These are phyloP conservation scores for Colletotrichum salicis DNA, from an alignment of 2,329 filamentous ascomycete species.

Conservation along the genomic window DNA sequence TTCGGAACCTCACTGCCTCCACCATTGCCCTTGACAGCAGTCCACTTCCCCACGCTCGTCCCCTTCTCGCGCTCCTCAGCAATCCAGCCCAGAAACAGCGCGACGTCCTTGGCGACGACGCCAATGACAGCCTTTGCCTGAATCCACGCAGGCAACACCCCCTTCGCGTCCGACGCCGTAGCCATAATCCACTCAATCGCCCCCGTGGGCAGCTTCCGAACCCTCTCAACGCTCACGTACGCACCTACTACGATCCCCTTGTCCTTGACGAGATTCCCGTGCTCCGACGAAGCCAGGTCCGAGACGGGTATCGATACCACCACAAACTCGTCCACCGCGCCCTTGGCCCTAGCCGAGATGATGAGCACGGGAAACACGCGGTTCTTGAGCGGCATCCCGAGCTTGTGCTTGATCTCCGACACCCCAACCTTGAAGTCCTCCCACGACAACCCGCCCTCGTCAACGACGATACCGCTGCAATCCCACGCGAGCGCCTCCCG, in stretches of 20 bases:
- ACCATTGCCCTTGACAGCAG: constrained; percentile 28
- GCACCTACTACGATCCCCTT: constrained; percentile 64
- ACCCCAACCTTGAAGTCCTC: constrained; percentile 60
- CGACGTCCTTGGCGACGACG: constrained; percentile 77
- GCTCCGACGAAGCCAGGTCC: constrained; percentile 49
- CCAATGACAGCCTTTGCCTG: constrained; percentile 73
- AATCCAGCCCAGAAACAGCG: constrained; percentile 74
- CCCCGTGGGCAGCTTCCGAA: constrained; percentile 57
- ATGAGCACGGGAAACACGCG: constrained; percentile 76
- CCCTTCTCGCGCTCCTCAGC: constrained; percentile 52
- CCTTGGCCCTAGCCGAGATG: constrained; percentile 60
- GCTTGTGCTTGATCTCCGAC: constrained; percentile 73
- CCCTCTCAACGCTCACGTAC: constrained; percentile 74
- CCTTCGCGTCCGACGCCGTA: constrained; percentile 77
- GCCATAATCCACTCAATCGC: constrained; percentile 81
- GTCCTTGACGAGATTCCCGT: constrained; percentile 49
- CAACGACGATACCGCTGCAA: constrained; percentile 52
- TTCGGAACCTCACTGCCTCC: constrained; percentile 8
- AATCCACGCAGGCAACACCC: constrained; percentile 71
- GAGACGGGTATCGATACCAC: constrained; percentile 67
- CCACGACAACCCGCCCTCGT: constrained; percentile 55
- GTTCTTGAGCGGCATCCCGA: constrained; percentile 65
- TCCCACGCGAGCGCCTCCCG: constrained; percentile 57
- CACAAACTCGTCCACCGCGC: constrained; percentile 56
- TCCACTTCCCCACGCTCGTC: constrained; percentile 34